Evolutionary conservation across 768 basidiomycete genomes (phyloP), one percentile per base, ranked within the genome.

Genomic region (Boletellus sp.): DNA sequence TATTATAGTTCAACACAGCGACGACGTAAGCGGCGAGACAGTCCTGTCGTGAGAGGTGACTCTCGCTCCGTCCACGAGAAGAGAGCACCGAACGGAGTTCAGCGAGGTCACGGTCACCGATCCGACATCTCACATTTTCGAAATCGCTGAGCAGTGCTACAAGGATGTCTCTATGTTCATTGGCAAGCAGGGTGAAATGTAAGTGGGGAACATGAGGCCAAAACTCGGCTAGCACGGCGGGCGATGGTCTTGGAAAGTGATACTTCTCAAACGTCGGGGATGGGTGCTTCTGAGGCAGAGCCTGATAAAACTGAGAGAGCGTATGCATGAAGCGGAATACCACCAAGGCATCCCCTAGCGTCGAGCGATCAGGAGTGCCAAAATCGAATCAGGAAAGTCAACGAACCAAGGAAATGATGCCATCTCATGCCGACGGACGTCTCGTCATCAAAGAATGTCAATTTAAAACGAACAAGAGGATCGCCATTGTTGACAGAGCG

Each of bases 371-470:
- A 58, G 36, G 32, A 23, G 12, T 0, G 13, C 16, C 15, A 12
- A 15, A 15, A 31, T 20, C 6, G 6, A 3, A 34, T 24, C 12
- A 37, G 6, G 5, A 22, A 34, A 47, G 35, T 16, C 15, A 17
- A 47, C 50, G 19, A 48, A 68, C 69, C 70, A 10, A 70, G 64
- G 10, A 59, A 56, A 38, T 71, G 70, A 38, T 71, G 59, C 70
- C 68, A 71, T 2, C 65, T 61, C n/a, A 71, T 52, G 17, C 64
- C 70, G 31, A 70, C 56, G 26, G 57, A 57, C 0, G 67, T 71
- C 46, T 67, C 58, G 2, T 38, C 22, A 4, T 45, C 46, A 8
- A 66, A 54, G 13, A 66, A 24, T 1, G 58, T 61, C 32, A 71
- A 20, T 38, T 70, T 70, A 33, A 69, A 40, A 34, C 58, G 59